phyloP scores from a whole-genome alignment of 495 filamentous ascomycete species.

The Sporormia fimetaria region DNA sequence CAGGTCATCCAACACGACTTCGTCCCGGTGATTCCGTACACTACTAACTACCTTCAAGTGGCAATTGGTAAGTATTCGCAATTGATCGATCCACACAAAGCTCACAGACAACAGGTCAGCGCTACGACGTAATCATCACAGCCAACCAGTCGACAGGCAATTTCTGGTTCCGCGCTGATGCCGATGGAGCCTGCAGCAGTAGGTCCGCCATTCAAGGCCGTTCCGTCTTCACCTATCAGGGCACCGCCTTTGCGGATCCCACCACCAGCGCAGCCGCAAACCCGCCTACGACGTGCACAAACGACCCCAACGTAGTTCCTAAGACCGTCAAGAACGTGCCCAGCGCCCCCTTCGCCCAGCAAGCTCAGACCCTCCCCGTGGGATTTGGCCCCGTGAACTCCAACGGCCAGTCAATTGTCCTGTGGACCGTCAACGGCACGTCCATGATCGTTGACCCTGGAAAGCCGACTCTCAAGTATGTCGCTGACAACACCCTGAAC shows the following conservation, averaged over 20 bases:
- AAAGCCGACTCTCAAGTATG: slow-evolving; percentile 30
- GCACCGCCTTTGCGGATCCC: slow-evolving; percentile 10
- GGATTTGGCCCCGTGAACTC: slow-evolving; percentile 21
- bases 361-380: slow-evolving; percentile 26
- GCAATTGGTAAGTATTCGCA: slow-evolving; percentile 14
- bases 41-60: slow-evolving; percentile 10
- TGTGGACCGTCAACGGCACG: slow-evolving; percentile 33
- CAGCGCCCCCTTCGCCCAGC: slow-evolving; percentile 12
- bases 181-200: slow-evolving; percentile 15
- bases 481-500: slow-evolving; percentile 26
- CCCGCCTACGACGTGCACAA: slow-evolving; percentile 11
- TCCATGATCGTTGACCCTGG: slow-evolving; percentile 29
- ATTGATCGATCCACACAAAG: background rate
- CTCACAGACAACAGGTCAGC: slow-evolving; percentile 21
- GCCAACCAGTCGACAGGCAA: slow-evolving; percentile 29
- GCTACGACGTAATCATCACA: slow-evolving; percentile 33
- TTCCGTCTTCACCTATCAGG: slow-evolving; percentile 16
- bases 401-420: slow-evolving; percentile 25
- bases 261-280: slow-evolving; percentile 5
- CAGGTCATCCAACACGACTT: slow-evolving; percentile 31
- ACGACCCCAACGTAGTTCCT: slow-evolving; percentile 6
- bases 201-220: slow-evolving; percentile 9
- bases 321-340: slow-evolving; percentile 24
- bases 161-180: slow-evolving; percentile 34
- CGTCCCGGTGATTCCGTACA: slow-evolving; percentile 28